A percentile compares a stretch with the other conserved stretches of the same genome.
Conservation (phyloP, 306 rosid species). For the Biancaea sappan region DNA sequence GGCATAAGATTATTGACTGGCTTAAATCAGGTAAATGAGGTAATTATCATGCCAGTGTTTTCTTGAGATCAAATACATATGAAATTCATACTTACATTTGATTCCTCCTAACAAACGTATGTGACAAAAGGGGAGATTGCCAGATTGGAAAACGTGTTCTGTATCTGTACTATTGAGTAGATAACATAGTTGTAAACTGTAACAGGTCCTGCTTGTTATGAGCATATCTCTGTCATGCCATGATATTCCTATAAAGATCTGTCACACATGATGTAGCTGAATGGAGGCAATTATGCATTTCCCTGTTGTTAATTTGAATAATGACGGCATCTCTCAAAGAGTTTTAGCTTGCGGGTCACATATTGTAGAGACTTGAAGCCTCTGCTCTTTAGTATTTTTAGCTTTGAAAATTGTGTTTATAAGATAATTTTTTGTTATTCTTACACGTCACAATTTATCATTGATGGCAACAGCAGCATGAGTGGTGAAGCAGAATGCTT, state of each 20-base stretch:
- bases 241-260: slow-evolving; percentile 20
- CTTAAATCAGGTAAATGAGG: slow-evolving; percentile 11
- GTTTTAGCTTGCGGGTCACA: slow-evolving; percentile 1
- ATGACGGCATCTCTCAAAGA: not conserved
- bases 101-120: not conserved
- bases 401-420: not conserved
- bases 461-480: not conserved
- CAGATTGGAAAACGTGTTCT: not conserved
- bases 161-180: not conserved
- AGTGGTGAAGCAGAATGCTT: not conserved
- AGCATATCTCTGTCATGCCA: slow-evolving; percentile 5
- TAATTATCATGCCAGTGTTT: not conserved
- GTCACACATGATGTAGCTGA: not conserved
- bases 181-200: not conserved
- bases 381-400: not conserved
- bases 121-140: not conserved
- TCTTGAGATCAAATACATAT: not conserved
- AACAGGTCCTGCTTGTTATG: not conserved
- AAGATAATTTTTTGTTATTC: not conserved
- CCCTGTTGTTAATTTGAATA: not conserved
- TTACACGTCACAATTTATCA: not conserved
- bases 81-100: not conserved
- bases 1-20: slow-evolving; percentile 13
- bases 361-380: not conserved
- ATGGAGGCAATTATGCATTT: not conserved